Evolutionary conservation across 371 early-diverging fungal species (phyloP), one percentile per base, ranked within the genome.

Genomic region (Zopfochytrium polystomum): DNA sequence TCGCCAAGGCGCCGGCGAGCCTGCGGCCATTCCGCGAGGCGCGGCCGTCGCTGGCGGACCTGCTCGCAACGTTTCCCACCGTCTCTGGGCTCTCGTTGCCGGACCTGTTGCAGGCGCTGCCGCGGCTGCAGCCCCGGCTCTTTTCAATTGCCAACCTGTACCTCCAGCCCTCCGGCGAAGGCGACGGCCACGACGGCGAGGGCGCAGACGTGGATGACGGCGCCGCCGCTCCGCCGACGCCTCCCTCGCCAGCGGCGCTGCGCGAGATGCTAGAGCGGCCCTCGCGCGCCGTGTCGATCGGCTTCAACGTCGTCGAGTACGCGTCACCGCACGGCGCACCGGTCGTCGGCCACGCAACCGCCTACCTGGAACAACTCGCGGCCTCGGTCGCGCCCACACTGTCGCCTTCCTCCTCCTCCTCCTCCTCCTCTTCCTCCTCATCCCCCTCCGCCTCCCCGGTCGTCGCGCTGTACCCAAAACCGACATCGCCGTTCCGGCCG

Each of bases 301-400:
- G 90, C 0, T 94, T 95, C 73, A 90, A 92, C 65, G 82, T 92
- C n/a, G 86, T 92, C 20, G 79, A 88, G 44, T 92, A 88, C 54
- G 71, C 0, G 64, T 71, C 4, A 63, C 59, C 59, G 52, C 77
- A 43, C 67, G 80, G 43, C 60, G 27, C 33, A 29, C 45, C 54
- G 6, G 48, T 54, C 32, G 11, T 52, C 9, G 95, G 93, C 54
- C 79, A 93, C 0, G 90, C 89, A 62, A 87, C 90, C 1, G 84
- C 90, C 13, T 93, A 87, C 87, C 70, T 91, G 33, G 93, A 90
- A 63, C 58, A 66, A 11, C 63, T 71, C 23, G 35, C 35, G n/a
- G 25, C 20, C 15, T 32, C 29, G 5, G 38, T n/a, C n/a, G n/a
- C n/a, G n/a, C 26, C 11, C n/a, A 34, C 9, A 32, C 15, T 33